These are phyloP conservation scores for Dendrobium officinale DNA, from an alignment of 106 monocot genomes.

Conservation along the genomic window DNA sequence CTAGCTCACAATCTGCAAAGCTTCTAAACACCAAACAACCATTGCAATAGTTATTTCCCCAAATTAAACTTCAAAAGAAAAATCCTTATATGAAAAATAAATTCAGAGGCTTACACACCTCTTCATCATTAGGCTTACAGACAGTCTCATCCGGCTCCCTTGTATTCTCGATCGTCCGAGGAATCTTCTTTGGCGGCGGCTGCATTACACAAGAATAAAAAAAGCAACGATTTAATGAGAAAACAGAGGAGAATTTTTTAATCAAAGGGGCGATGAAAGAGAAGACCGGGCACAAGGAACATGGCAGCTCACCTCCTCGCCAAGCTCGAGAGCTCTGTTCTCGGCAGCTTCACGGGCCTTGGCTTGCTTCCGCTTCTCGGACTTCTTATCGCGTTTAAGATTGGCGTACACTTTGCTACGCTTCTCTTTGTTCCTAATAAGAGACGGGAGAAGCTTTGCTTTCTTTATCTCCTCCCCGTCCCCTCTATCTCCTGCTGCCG, in stretches of 20 bases:
- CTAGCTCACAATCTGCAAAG: neutral
- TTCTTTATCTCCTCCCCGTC: slow-evolving; percentile 18
- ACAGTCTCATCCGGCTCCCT: slow-evolving; percentile 68
- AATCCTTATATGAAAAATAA: neutral
- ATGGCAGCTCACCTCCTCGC: slow-evolving; percentile 43
- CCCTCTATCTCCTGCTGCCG: slow-evolving; percentile 16
- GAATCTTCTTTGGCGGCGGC: slow-evolving; percentile 37
- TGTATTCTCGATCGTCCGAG: slow-evolving; percentile 59
- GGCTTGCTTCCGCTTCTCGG: slow-evolving; percentile 57
- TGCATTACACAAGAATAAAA: slow-evolving; percentile 10
- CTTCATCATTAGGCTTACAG: slow-evolving; percentile 50
- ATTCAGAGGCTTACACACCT: slow-evolving; percentile 18
- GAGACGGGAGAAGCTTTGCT: slow-evolving; percentile 36
- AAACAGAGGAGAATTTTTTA: neutral
- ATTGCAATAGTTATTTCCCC: neutral
- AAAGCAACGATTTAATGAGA: neutral
- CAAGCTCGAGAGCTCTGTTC: slow-evolving; percentile 72
- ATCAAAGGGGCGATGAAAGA: neutral
- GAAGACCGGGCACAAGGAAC: neutral
- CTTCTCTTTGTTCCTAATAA: slow-evolving; percentile 92
- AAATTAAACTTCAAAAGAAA: neutral
- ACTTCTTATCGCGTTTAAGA: slow-evolving; percentile 76
- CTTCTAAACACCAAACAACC: neutral
- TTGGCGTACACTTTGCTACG: slow-evolving; percentile 65
- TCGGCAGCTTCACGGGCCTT: slow-evolving; percentile 49